These are phyloP conservation scores for Pseudocercospora vitis DNA, from an alignment of 2,329 filamentous ascomycete genomes.

Conservation along the genomic window DNA sequence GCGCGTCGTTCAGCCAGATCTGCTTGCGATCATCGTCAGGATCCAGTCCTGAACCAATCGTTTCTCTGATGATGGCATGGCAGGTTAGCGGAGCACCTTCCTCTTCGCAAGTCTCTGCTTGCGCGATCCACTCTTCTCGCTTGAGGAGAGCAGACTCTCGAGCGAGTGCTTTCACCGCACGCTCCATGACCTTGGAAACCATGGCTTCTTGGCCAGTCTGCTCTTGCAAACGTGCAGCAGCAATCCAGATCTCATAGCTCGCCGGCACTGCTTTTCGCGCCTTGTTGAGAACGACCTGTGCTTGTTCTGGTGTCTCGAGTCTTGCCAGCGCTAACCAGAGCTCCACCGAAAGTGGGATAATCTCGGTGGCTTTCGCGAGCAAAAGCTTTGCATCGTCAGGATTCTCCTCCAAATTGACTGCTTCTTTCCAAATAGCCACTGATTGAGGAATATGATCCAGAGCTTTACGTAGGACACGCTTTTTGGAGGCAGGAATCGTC, in stretches of 20 bases:
- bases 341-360: constrained; percentile 90
- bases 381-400: constrained; percentile 82
- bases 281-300: constrained; percentile 91
- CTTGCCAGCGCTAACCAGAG: constrained; percentile 92
- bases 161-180: constrained; percentile 81
- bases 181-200: constrained; percentile 85
- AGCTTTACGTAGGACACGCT: constrained; percentile 87
- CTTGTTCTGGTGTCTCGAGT: constrained; percentile 84
- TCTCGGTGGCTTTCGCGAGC: constrained; percentile 90
- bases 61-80: constrained; percentile 85
- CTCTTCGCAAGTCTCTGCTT: constrained; percentile 91
- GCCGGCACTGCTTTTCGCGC: constrained; percentile 91
- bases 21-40: constrained; percentile 96
- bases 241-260: constrained; percentile 95
- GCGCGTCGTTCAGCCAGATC: constrained; percentile 93
- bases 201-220: constrained; percentile 81
- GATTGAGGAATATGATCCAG: constrained; percentile 92
- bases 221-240: constrained; percentile 82
- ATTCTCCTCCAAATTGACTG: constrained; percentile 92
- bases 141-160: constrained; percentile 96
- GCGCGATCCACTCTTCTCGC: constrained; percentile 92
- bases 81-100: constrained; percentile 87
- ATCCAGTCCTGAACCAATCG: constrained; percentile 87
- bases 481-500: constrained; percentile 77
- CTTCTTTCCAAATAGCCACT: constrained; percentile 95